Evolutionary conservation across 2,329 filamentous ascomycete species (phyloP).

Genomic region (Hirsutella minnesotensis): DNA sequence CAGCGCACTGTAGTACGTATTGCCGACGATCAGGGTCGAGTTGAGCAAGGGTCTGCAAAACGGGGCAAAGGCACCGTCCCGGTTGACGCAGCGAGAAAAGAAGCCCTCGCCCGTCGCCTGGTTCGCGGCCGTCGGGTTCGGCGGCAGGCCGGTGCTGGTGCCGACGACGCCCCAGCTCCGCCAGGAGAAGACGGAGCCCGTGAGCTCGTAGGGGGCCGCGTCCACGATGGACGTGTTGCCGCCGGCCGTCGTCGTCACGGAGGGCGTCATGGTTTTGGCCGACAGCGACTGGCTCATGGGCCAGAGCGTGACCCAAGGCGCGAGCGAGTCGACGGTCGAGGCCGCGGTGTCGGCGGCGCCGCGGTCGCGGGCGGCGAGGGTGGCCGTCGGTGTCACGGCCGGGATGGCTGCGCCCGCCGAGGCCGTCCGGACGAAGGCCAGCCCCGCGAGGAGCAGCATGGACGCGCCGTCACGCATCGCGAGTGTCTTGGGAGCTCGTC

Average conservation of each 20-base stretch:
- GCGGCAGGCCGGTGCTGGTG: constrained; percentile 30
- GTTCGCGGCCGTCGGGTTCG: constrained; percentile 29
- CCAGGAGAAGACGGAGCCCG: constrained; percentile 28
- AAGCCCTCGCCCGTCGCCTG: constrained; percentile 29
- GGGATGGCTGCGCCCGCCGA: too few species aligned
- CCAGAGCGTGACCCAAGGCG: constrained; percentile 37
- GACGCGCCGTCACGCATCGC: too few species aligned
- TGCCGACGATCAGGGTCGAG: constrained; percentile 29
- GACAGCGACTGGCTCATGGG: constrained; percentile 30
- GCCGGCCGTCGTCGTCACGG: constrained; percentile 30
- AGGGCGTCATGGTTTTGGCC: constrained; percentile 35
- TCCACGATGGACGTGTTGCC: constrained; percentile 27
- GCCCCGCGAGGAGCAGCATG: too few species aligned
- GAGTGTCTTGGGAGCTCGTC: too few species aligned
- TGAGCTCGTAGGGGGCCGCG: constrained; percentile 33
- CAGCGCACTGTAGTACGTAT: constrained; percentile 38
- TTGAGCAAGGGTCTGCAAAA: constrained; percentile 37
- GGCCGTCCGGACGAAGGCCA: too few species aligned
- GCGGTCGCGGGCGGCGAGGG: too few species aligned
- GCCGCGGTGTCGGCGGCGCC: too few species aligned
- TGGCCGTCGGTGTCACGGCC: too few species aligned
- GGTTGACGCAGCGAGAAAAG: constrained; percentile 39
- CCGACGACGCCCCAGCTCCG: constrained; percentile 22
- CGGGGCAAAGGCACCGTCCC: constrained; percentile 32
- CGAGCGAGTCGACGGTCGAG: constrained; percentile 13